phyloP scores from a whole-genome alignment of 306 rosid genomes.

The Bauhinia variegata region DNA sequence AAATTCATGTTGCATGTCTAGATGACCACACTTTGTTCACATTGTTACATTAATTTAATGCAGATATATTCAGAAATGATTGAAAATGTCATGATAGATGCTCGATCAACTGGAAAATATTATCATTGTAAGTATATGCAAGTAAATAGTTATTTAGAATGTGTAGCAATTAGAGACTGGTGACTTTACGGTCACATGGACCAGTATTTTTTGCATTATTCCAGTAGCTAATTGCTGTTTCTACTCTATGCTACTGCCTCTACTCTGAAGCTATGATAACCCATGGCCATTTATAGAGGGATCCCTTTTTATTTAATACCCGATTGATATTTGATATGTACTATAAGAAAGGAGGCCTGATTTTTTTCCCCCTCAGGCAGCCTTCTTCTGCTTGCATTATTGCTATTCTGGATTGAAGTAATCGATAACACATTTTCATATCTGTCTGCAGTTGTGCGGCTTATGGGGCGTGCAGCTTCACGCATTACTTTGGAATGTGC shows the following conservation, averaged over 20 bases:
- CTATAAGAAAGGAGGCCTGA: neutral
- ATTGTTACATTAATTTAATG: slow-evolving; percentile 30
- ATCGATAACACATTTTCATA: slow-evolving; percentile 7
- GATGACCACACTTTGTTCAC: slow-evolving; percentile 13
- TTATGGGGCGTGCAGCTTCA: slow-evolving; percentile 99
- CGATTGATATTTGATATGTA: slow-evolving; percentile 5
- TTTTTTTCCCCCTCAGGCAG: neutral
- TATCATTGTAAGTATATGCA: slow-evolving; percentile 80
- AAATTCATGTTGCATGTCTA: slow-evolving; percentile 13
- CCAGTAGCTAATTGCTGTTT: too few relatives aligned
- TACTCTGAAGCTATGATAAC: too few relatives aligned
- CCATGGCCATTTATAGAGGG: neutral
- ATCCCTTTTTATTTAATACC: neutral
- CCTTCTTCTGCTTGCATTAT: slow-evolving; percentile 10
- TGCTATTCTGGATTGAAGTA: slow-evolving; percentile 18
- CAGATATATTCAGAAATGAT: slow-evolving; percentile 99
- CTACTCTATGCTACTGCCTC: too few relatives aligned
- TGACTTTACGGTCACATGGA: too few relatives aligned
- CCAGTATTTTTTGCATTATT: too few relatives aligned
- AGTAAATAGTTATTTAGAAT: slow-evolving; percentile 9
- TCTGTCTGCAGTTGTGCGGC: slow-evolving; percentile 87
- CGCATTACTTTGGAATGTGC: slow-evolving; percentile 98
- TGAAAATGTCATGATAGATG: slow-evolving; percentile 98
- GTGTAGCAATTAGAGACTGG: too few relatives aligned
- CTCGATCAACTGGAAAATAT: slow-evolving; percentile 97